Base-by-base conservation (phyloP, 2,329 filamentous ascomycete genomes). In the Aspergillus fumigatus region DNA sequence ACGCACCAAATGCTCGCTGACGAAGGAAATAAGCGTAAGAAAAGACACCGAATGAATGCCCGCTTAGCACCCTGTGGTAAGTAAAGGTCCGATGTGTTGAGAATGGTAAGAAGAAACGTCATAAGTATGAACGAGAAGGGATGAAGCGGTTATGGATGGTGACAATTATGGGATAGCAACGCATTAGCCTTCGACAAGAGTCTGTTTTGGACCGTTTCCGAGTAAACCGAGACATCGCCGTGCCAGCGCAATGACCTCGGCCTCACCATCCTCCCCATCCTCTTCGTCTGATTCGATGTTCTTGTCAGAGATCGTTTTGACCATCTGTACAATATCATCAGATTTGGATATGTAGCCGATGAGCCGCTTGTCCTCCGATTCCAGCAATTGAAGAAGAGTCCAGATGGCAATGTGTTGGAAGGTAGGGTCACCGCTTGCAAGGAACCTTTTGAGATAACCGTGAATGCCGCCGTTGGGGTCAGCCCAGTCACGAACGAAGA, bases 331-430 rank as follows among this genome's bases (percentile, higher is more conserved):
- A 63, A 99, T 89, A 63, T 96, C 91, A 62, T 93, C 89, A 1
- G 92, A 92, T 69, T 93, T 89, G 66, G 90, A 87, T 65, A 99
- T 97, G 50, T 91, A 85, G 51, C 87, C 87, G 61, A 97, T 88
- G n/a, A 99, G 81, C 54, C 86, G 88, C 75, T 89, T 87, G 71
- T 99, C 93, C 72, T 96, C 92, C 0, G 93, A 97, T 75, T 99
- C 94, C 51, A 99, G 87, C 4, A 99, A 83, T 71, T 99, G 94
- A 3, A 99, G 83, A 50, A 99, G 78, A 1, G 94, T 99, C 94
- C 94, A 99, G 61, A 97, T 96, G 51, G 94, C 94, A 70, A 99
- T 99, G 72, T 99, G 94, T 75, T 99, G 94, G 81, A 99, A 99
- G 0, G 94, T 99, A 0, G 94, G 87, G 70, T 99, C 94, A 43